Evolutionary conservation across 2,329 filamentous ascomycete species (phyloP), one percentile per base, ranked within the genome.

Genomic region (Apiospora koreana): DNA sequence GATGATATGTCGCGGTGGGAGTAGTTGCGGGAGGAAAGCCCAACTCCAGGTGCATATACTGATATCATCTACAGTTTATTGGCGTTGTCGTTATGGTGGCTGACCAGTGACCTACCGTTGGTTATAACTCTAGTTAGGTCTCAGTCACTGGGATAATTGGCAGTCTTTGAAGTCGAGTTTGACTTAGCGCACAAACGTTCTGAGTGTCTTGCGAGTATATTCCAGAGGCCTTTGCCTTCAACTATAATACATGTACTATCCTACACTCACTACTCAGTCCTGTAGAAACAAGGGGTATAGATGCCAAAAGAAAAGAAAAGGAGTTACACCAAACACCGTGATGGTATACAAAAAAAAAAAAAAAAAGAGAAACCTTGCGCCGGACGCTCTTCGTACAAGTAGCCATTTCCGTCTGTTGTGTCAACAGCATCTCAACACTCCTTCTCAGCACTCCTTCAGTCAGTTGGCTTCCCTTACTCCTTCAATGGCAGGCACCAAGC

Each of bases 401-500:
- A 35, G 8, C 35, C 35, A 35, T 8, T 4, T 8, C 35, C 8
- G 8, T 35, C 35, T 8, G 8, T 35, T 3, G 35, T 8, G 8
- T 8, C 35, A 35, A 35, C 35, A 35, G 8, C 35, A 35, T 35
- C 35, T n/a, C n/a, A n/a, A n/a, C n/a, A n/a, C n/a, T n/a, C n/a
- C n/a, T n/a, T n/a, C 35, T 35, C 35, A 4, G 35, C 35, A 35
- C 35, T 8, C 35, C 35, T 8, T n/a, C n/a, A 9, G 3, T 9
- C 5, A 12, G 43, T n/a, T n/a, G 7, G 18, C 18, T 21, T 18
- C 21, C 31, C 6, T 6, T 31, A 67, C 65, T 46, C 65, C 9
- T 67, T 46, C 9, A n/a, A 12, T 46, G 66, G 66, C 31, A 41
- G 18, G n/a, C 66, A 68, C 66, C 66, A 68, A 23, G 45, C 43